Evolutionary conservation across 495 filamentous ascomycete species (phyloP).

Genomic region (Bombardia bombarda): DNA sequence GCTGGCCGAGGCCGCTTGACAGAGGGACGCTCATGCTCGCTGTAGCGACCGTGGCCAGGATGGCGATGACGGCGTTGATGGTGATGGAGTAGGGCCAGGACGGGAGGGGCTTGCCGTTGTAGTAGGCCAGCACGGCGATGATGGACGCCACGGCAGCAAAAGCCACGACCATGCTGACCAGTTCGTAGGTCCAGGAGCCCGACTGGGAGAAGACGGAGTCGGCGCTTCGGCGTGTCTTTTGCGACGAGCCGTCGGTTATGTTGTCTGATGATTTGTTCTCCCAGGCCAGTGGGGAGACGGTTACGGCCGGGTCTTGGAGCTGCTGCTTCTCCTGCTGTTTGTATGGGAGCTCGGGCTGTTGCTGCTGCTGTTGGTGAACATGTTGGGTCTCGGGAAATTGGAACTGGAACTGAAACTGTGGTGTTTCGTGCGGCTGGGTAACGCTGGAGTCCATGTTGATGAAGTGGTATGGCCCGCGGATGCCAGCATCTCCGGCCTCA

Average conservation of each 20-base stretch:
- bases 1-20: conserved; percentile 31
- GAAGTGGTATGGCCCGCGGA: background rate
- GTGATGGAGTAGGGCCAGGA: conserved; percentile 33
- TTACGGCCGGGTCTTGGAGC: background rate
- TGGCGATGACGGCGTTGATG: conserved; percentile 9
- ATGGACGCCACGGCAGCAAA: conserved; percentile 21
- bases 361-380: background rate
- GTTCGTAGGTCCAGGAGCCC: conserved; percentile 16
- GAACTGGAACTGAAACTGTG: background rate
- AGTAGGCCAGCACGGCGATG: conserved; percentile 29
- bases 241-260: background rate
- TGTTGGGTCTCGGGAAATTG: background rate
- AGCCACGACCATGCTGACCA: conserved; percentile 10
- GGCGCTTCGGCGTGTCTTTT: background rate
- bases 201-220: conserved; percentile 4
- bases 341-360: background rate
- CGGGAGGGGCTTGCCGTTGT: conserved; percentile 30
- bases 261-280: background rate
- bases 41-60: conserved; percentile 6
- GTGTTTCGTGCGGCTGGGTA: background rate
- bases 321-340: background rate
- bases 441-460: conserved; percentile 1
- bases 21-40: conserved; percentile 33
- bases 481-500: background rate
- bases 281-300: background rate